Evolutionary conservation across 1,284 basidiomycete genomes (phyloP), one percentile per base, ranked within the genome.

Genomic region (Ustilago tritici): DNA sequence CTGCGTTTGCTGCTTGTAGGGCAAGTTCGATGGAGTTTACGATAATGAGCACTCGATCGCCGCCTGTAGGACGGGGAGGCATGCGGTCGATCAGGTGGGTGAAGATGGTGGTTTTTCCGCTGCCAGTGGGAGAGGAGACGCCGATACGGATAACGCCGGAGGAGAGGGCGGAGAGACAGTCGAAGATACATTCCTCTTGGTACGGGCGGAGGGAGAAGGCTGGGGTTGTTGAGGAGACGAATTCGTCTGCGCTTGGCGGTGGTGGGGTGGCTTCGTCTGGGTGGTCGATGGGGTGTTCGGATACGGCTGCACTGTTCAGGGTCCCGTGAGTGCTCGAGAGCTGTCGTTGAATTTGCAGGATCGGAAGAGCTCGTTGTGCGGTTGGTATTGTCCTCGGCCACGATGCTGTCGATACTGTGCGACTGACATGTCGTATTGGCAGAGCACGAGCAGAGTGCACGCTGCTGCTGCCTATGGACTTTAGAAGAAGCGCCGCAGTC

Each of bases 91-190:
- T 70, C n/a, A 85, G 76, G 36, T 79, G 78, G 3, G 79, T 80
- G 52, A 92, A 87, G 95, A 98, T 93, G 1, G 93, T 93, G 0
- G 95, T 98, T 87, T 98, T 98, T 9, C 95, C 95, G 34, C 93
- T 78, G 4, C 85, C 87, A 23, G 95, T 97, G 11, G 95, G 95
- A 1, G 95, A 89, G 14, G 93, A 95, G 28, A 96, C 93, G n/a
- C 95, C 95, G 55, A 98, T 93, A 28, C 95, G 91, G 2, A 90
- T 90, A 34, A 87, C 65, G 5, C 88, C 89, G 15, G 91, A 90
- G 31, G 87, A 83, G 23, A 98, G 88, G 1, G 95, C 93, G 12
- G 90, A 89, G 3, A 92, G 88, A 83, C 95, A 97, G 4, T 93
- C 90, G 23, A 90, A 88, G 38, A 98, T 89, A 83, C 94, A 96